Evolutionary conservation across 192 early-diverging fungal species (phyloP), one percentile per base, ranked within the genome.

Genomic region (Backusella liffmaniae): DNA sequence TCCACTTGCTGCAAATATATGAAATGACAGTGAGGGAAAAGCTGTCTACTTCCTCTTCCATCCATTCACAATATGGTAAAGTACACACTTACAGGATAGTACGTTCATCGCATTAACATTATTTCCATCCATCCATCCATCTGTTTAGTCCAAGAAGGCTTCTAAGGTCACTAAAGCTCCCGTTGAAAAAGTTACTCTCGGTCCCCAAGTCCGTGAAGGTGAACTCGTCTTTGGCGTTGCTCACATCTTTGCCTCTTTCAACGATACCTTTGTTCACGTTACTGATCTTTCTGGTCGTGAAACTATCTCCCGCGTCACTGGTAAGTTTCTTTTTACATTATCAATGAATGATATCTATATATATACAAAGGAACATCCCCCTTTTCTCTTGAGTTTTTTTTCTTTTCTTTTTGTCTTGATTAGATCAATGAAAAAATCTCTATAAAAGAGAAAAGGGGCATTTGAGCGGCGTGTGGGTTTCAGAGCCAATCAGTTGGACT

Each of bases 191-290:
- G 93, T 98, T 83, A 90, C 93, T 74, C 91, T 98, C 78, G 98
- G 98, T 77, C 98, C 98, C 79, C 93, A 98, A 89, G 95, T 96
- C 84, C 94, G 94, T 79, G 95, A 95, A 83, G 97, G 96, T 82
- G 97, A 99, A 90, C 88, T 94, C 80, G 98, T 99, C 75, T 99
- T 98, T 80, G 98, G 97, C 82, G 98, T 99, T 89, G 96, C 96
- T 77, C 98, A 98, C 91, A 99, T 99, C 88, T 99, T 93, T 84
- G 97, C 98, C 80, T 94, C 92, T 67, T 97, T 95, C 92, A 99
- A 99, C 92, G 98, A 99, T 87, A 99, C 98, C 80, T 99, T 99
- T 82, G 96, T 99, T 80, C 98, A 99, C 88, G 92, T 99, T 83
- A 99, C 98, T 77, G 98, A 99, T 98, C 88, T 99, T 79, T 95